Evolutionary conservation across 2,329 filamentous ascomycete species (phyloP), one percentile per base, ranked within the genome.

Genomic region (Trichophyton simii): DNA sequence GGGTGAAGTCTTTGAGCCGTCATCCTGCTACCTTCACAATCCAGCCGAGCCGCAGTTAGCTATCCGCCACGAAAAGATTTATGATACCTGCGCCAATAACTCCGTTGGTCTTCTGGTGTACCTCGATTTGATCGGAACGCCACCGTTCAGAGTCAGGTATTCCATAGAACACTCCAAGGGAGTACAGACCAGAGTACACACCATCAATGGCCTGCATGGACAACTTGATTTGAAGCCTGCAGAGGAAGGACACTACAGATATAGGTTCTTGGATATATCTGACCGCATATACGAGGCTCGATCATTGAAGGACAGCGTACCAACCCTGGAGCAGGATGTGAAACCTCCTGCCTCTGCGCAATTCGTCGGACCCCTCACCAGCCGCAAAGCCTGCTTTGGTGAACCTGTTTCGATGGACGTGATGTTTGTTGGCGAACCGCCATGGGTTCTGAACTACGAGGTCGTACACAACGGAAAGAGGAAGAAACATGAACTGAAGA

Each of bases 1-100:
- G 38, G 94, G 94, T 54, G 91, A 97, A 67, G 85, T 99, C 3
- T 82, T 92, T 65, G 94, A 99, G 72, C 94, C 94, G 31, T 89
- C 92, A 1, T 94, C 91, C n/a, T 97, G 92, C 72, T 80, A 96
- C 62, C 78, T 99, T 60, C 81, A 95, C 66, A 99, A 97, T 66
- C 94, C 94, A 3, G 86, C 94, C 0, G 87, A 96, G 74, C 94
- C 94, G 8, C 84, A 87, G 61, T 73, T 99, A 62, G 79, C 83
- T 3, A 78, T 99, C 58, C 82, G 82, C 36, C 81, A 85, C 5
- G 88, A 95, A 67, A 87, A 91, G 64, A 91, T 99, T 50, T 88
- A 89, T 59, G 94, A 99, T 73, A 95, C 95, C 71, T 99, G 94
- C 72, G 92, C 91, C 41, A 91, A 91, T 57, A 96, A 91, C 69